A percentile compares a stretch with the other conserved stretches of the same genome.
phyloP scores from a whole-genome alignment of 164 flowering plant genomes.

The Vitis riparia region DNA sequence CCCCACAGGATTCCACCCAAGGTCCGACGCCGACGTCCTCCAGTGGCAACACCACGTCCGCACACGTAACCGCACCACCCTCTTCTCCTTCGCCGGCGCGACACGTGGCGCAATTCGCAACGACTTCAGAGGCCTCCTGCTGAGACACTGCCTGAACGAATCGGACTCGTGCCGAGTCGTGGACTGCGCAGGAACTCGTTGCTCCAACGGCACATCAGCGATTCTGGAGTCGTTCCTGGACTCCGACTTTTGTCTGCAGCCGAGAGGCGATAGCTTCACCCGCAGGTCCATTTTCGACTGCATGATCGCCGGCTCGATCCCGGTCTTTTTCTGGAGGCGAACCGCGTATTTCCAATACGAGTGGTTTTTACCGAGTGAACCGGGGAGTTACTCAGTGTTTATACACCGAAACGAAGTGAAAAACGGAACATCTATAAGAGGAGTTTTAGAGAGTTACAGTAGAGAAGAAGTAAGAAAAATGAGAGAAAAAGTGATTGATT shows the following conservation, averaged over 20 bases:
- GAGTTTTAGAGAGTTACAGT: conserved; percentile 56
- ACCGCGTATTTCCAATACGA: conserved; percentile 80
- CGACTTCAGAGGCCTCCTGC: conserved; percentile 67
- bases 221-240: conserved; percentile 68
- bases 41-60: conserved; percentile 69
- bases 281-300: conserved; percentile 93
- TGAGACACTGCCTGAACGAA: conserved; percentile 51
- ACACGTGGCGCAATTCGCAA: conserved; percentile 47
- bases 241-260: conserved; percentile 88
- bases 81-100: conserved; percentile 87
- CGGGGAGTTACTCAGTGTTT: conserved; percentile 80
- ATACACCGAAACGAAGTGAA: conserved; percentile 68
- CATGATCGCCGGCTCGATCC: conserved; percentile 97
- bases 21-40: conserved; percentile 45
- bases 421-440: conserved; percentile 58
- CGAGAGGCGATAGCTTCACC: conserved; percentile 92
- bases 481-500: conserved; percentile 76
- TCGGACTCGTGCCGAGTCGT: conserved; percentile 58
- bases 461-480: conserved; percentile 51
- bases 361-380: conserved; percentile 80
- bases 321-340: conserved; percentile 92
- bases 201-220: conserved; percentile 65
- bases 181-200: conserved; percentile 53
- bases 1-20: conserved; percentile 96
- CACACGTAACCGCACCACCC: conserved; percentile 37